Conservation (phyloP, 2,329 filamentous ascomycete genomes). For the Ophiosphaerella korrae region DNA sequence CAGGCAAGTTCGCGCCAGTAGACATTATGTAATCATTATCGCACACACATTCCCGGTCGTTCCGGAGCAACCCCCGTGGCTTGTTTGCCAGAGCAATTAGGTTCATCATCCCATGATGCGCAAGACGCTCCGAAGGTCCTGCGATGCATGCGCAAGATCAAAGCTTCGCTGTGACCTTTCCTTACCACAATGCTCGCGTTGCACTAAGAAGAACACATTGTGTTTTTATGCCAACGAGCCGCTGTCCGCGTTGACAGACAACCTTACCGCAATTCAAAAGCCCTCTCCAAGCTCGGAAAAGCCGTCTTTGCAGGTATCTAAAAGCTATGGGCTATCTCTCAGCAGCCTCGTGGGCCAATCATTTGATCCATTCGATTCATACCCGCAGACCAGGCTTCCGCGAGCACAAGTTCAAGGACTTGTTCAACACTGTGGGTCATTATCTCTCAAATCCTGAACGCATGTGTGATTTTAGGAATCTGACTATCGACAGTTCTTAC, state of each 20-base stretch:
- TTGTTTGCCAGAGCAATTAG: not conserved
- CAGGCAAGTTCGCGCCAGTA: not conserved
- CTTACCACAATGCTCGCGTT: slow-evolving; percentile 61
- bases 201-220: slow-evolving; percentile 53
- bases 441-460: not conserved
- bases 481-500: slow-evolving; percentile 54
- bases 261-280: slow-evolving; percentile 8
- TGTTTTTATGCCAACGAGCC: slow-evolving; percentile 64
- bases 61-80: not conserved
- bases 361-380: slow-evolving; percentile 63
- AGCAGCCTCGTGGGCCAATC: slow-evolving; percentile 36
- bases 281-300: not conserved
- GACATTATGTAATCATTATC: not conserved
- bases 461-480: not conserved
- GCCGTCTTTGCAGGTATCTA: slow-evolving; percentile 7
- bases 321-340: slow-evolving; percentile 15
- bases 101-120: slow-evolving; percentile 50
- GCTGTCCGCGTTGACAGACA: slow-evolving; percentile 25
- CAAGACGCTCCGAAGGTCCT: slow-evolving; percentile 62
- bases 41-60: not conserved
- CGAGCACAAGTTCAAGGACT: slow-evolving; percentile 59
- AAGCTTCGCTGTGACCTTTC: slow-evolving; percentile 63
- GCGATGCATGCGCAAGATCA: slow-evolving; percentile 60
- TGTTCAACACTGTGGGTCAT: slow-evolving; percentile 60
- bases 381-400: slow-evolving; percentile 59